These are phyloP conservation scores for Diaporthe sp. DNA, from an alignment of 2,329 filamentous ascomycete species.

Conservation along the genomic window DNA sequence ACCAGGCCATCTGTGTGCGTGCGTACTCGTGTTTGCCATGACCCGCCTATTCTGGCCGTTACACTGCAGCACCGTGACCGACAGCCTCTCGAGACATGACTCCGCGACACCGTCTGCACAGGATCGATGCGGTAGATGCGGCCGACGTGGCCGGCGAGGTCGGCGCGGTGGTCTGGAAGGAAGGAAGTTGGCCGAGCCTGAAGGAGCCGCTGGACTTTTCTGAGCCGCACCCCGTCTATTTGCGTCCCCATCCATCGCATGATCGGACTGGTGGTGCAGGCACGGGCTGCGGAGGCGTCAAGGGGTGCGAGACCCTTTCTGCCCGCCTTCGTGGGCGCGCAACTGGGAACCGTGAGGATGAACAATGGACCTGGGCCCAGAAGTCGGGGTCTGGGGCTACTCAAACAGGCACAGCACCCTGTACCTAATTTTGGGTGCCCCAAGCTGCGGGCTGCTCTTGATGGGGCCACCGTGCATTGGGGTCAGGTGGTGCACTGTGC, in stretches of 20 bases:
- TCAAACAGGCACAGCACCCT: constrained; percentile 7
- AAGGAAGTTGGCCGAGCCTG: constrained; percentile 32
- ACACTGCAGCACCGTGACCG: constrained; percentile 18
- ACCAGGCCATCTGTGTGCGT: background rate
- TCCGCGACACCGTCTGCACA: background rate
- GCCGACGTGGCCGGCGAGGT: background rate
- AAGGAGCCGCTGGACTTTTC: constrained; percentile 7
- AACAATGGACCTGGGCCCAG: constrained; percentile 8
- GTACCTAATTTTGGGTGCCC: constrained; percentile 22
- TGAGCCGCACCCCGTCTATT: constrained; percentile 30
- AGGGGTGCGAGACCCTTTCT: background rate
- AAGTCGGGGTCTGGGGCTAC: constrained; percentile 28
- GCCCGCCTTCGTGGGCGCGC: background rate
- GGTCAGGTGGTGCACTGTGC: background rate
- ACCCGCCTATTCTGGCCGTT: background rate
- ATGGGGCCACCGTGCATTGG: constrained; percentile 22
- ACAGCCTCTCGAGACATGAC: background rate
- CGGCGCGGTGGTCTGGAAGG: constrained; percentile 11
- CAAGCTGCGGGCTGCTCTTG: constrained; percentile 23
- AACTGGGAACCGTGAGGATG: constrained; percentile 16
- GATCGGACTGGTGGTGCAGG: constrained; percentile 16
- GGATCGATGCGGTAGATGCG: constrained; percentile 1
- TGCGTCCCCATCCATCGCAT: constrained; percentile 34
- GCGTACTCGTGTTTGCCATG: constrained; percentile 24
- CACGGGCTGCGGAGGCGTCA: constrained; percentile 12